Percentiles rank a stretch among this genome's conserved stretches.
Conservation (phyloP, 441 rosid species). For the Brassica hybrid region DNA sequence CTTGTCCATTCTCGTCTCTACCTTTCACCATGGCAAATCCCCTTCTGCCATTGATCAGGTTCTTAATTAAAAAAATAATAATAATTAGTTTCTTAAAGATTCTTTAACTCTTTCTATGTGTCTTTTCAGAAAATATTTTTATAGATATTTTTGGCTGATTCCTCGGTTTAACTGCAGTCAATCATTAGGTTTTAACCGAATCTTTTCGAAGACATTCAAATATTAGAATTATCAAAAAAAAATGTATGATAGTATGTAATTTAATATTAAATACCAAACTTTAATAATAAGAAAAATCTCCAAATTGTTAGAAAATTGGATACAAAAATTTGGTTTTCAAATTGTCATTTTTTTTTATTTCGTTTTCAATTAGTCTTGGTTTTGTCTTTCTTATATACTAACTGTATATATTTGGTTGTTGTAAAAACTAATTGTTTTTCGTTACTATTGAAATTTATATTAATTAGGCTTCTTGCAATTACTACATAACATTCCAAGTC, state of each 20-base stretch:
- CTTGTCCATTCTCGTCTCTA: slow-evolving; percentile 94
- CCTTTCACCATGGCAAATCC: slow-evolving; percentile 94
- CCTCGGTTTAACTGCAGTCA: too few relatives aligned
- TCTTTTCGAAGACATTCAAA: too few relatives aligned
- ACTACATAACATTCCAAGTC: neutral
- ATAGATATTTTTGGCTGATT: too few relatives aligned
- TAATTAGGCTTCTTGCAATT: neutral
- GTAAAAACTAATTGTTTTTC: neutral
- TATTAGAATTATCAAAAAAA: too few relatives aligned
- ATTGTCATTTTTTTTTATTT: neutral
- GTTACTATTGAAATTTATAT: neutral
- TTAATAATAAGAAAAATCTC: neutral
- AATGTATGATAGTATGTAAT: neutral
- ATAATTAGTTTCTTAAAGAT: too few relatives aligned
- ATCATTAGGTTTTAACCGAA: too few relatives aligned
- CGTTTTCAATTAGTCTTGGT: neutral
- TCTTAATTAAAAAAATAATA: too few relatives aligned
- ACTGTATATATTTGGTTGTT: neutral
- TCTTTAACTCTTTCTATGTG: too few relatives aligned
- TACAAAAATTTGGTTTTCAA: neutral
- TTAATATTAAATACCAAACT: too few relatives aligned
- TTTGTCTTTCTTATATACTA: too few relatives aligned
- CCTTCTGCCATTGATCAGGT: slow-evolving; percentile 99
- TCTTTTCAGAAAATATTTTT: slow-evolving; percentile 73
- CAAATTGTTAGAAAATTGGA: neutral